Evolutionary conservation across 805 yeast species (phyloP).

Genomic region (Komagataella kurtzmanii): DNA sequence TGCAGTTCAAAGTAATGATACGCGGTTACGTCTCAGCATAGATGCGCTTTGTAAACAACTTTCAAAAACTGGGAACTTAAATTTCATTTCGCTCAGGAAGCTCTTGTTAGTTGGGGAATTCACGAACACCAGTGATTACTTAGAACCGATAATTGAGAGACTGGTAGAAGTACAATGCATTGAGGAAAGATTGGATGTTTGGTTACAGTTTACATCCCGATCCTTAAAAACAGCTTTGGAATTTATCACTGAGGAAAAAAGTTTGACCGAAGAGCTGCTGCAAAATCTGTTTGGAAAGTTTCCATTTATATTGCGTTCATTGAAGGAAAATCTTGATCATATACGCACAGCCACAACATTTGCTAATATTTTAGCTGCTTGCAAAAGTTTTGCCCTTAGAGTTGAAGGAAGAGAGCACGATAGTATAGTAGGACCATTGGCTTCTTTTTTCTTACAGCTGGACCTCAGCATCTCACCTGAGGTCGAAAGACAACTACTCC

Average conservation of each 20-base stretch:
- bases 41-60: background rate
- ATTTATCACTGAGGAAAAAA: background rate
- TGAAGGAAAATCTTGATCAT: background rate
- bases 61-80: background rate
- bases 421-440: background rate
- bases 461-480: background rate
- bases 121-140: background rate
- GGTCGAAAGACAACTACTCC: slow-evolving; percentile 4
- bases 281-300: background rate
- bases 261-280: background rate
- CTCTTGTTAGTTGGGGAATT: background rate
- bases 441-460: background rate
- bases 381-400: background rate
- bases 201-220: background rate
- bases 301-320: background rate
- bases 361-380: background rate
- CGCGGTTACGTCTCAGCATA: background rate
- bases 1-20: background rate
- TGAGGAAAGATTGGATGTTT: background rate
- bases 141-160: background rate
- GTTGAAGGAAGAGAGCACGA: background rate
- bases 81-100: background rate
- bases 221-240: background rate
- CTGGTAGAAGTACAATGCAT: background rate
- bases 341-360: background rate